phyloP scores from a whole-genome alignment of 2,329 filamentous ascomycete species.

The Cercospora sojina region DNA sequence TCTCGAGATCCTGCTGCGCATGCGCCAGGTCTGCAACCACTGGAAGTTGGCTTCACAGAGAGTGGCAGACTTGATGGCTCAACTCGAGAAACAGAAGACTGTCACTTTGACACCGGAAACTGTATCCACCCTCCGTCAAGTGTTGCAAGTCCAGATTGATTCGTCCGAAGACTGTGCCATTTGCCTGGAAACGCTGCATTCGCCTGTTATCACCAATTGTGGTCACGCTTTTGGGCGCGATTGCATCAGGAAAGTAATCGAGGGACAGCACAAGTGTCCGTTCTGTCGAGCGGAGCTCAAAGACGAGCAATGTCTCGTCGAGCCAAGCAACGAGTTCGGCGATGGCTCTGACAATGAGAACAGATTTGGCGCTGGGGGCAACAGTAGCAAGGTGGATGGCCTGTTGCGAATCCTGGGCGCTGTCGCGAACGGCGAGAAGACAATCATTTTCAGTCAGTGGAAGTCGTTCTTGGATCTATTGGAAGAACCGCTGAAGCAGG shows the following conservation, averaged over 20 bases:
- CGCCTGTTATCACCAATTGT: constrained; percentile 80
- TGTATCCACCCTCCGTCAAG: constrained; percentile 66
- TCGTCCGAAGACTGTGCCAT: constrained; percentile 80
- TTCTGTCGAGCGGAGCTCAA: constrained; percentile 73
- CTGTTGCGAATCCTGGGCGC: constrained; percentile 73
- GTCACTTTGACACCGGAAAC: constrained; percentile 73
- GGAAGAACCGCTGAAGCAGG: constrained; percentile 62
- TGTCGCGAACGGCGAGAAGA: constrained; percentile 63
- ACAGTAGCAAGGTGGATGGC: constrained; percentile 80
- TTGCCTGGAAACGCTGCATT: constrained; percentile 70
- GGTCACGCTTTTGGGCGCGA: constrained; percentile 73
- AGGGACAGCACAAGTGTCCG: constrained; percentile 75
- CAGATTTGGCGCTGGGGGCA: constrained; percentile 55
- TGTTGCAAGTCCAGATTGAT: constrained; percentile 74
- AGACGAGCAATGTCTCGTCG: constrained; percentile 60
- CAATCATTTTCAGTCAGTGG: constrained; percentile 76
- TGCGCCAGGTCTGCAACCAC: constrained; percentile 85
- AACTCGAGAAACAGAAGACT: constrained; percentile 66
- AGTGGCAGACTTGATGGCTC: constrained; percentile 67
- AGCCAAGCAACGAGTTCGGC: constrained; percentile 54
- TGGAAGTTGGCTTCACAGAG: constrained; percentile 78
- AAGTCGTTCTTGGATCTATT: constrained; percentile 72
- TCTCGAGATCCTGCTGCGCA: constrained; percentile 75
- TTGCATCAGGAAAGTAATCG: constrained; percentile 74
- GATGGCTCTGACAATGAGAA: constrained; percentile 45